A percentile compares a stretch with the other conserved stretches of the same genome.
Conservation (phyloP, 2,329 filamentous ascomycete genomes). For the Aspergillus intermedius region DNA sequence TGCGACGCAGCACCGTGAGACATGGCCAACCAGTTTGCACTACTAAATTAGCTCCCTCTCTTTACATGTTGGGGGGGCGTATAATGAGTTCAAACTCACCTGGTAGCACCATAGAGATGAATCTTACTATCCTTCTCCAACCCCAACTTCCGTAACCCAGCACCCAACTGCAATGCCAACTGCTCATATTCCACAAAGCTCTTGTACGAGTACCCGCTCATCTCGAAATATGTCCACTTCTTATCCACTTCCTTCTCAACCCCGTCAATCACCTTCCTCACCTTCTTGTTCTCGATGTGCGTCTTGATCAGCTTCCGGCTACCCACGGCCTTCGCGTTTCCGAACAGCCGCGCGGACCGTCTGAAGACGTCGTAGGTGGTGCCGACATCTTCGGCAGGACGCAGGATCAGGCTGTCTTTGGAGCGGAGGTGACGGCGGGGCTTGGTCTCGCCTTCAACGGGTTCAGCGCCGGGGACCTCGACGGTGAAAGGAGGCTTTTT, state of each 20-base stretch:
- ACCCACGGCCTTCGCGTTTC: conserved; percentile 61
- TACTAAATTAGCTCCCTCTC: conserved; percentile 27
- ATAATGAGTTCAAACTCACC: conserved; percentile 41
- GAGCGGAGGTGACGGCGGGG: conserved; percentile 67
- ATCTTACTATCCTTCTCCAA: conserved; percentile 61
- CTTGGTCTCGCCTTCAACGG: conserved; percentile 73
- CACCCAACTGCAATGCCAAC: conserved; percentile 61
- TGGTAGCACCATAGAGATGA: conserved; percentile 80
- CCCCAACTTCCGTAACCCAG: conserved; percentile 68
- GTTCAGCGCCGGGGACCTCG: conserved; percentile 61
- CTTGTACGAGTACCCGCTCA: conserved; percentile 67
- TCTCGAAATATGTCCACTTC: conserved; percentile 86
- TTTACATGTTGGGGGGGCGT: background rate
- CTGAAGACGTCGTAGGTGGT: conserved; percentile 76
- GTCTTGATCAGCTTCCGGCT: conserved; percentile 66
- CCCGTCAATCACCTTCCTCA: conserved; percentile 82
- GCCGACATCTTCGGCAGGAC: conserved; percentile 61
- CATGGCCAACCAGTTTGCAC: conserved; percentile 74
- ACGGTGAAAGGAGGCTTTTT: conserved; percentile 69
- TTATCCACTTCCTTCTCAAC: conserved; percentile 75
- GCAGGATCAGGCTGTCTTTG: conserved; percentile 62
- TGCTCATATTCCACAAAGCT: conserved; percentile 75
- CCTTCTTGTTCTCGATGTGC: conserved; percentile 79
- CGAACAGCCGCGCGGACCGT: conserved; percentile 58
- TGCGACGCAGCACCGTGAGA: conserved; percentile 55